phyloP scores from a whole-genome alignment of 225 moss, liverwort and hornwort genomes.

The Marchantia polymorpha region DNA sequence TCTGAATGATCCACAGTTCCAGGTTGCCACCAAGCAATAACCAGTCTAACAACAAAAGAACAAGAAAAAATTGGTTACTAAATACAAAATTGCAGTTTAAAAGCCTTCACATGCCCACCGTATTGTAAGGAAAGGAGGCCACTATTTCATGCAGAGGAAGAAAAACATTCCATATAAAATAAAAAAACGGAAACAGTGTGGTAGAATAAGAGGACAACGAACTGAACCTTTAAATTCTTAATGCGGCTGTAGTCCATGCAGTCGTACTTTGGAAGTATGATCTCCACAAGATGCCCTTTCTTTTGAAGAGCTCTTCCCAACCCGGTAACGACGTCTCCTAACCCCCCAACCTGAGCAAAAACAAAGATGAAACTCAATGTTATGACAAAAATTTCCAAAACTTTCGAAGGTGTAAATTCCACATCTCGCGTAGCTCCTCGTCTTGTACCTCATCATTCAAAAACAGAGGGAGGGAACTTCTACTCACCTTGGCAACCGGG shows the following conservation, averaged over 20 bases:
- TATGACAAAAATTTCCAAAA: neutral
- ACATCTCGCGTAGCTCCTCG: neutral
- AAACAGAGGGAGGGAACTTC: neutral
- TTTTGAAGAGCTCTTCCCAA: conserved; percentile 88
- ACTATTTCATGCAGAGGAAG: neutral
- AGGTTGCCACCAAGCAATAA: too few relatives aligned
- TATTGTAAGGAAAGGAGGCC: too few relatives aligned
- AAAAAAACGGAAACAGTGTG: neutral
- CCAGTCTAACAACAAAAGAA: too few relatives aligned
- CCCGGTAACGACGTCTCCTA: conserved; percentile 95
- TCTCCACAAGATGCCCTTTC: conserved; percentile 95
- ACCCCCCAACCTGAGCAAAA: conserved; percentile 71
- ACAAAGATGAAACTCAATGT: neutral
- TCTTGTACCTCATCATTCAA: neutral
- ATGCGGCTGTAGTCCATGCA: conserved; percentile 98
- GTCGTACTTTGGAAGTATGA: conserved; percentile 94
- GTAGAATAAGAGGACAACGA: neutral
- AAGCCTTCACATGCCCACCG: too few relatives aligned
- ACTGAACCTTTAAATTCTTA: conserved; percentile 62
- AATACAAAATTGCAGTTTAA: too few relatives aligned
- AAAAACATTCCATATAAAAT: neutral
- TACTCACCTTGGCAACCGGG: conserved; percentile 88
- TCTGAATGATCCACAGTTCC: too few relatives aligned
- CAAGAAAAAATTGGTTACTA: too few relatives aligned
- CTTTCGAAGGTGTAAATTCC: neutral